A percentile compares a stretch with the other conserved stretches of the same genome.
Evolutionary conservation across 192 early-diverging fungal genomes (phyloP).

Genomic region (Podila epigama): DNA sequence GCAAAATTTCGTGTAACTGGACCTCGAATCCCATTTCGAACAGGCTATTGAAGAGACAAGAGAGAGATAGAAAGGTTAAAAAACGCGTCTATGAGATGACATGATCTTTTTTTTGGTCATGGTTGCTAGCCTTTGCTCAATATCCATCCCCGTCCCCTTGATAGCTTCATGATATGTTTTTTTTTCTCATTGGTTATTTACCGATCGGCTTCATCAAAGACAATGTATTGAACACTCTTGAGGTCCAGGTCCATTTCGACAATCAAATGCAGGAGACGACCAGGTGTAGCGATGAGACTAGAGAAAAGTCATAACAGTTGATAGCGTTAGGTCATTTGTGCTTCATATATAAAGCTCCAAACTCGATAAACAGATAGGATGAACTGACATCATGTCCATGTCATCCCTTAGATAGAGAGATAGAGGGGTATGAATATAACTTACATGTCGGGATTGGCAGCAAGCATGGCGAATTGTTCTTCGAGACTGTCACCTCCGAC

Average conservation of each 20-base stretch:
- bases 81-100: neutral
- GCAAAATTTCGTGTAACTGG: slow-evolving; percentile 92
- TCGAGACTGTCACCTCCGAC: slow-evolving; percentile 97
- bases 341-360: neutral
- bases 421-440: too few relatives aligned
- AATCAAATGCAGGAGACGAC: slow-evolving; percentile 81
- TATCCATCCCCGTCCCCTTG: too few relatives aligned
- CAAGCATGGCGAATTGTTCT: slow-evolving; percentile 95
- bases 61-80: neutral
- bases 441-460: slow-evolving; percentile 93
- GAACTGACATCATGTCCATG: neutral
- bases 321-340: too few relatives aligned
- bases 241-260: slow-evolving; percentile 94
- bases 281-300: slow-evolving; percentile 81
- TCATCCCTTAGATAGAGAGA: too few relatives aligned
- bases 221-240: slow-evolving; percentile 91
- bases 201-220: slow-evolving; percentile 99
- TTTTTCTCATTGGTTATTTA: slow-evolving; percentile 26
- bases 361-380: too few relatives aligned
- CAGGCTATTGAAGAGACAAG: slow-evolving; percentile 53
- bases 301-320: neutral
- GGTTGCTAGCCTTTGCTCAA: neutral
- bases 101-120: neutral
- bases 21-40: slow-evolving; percentile 98
- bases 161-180: neutral